These are phyloP conservation scores for Stropharia rugosoannulata DNA, from an alignment of 768 basidiomycete genomes.

Conservation along the genomic window DNA sequence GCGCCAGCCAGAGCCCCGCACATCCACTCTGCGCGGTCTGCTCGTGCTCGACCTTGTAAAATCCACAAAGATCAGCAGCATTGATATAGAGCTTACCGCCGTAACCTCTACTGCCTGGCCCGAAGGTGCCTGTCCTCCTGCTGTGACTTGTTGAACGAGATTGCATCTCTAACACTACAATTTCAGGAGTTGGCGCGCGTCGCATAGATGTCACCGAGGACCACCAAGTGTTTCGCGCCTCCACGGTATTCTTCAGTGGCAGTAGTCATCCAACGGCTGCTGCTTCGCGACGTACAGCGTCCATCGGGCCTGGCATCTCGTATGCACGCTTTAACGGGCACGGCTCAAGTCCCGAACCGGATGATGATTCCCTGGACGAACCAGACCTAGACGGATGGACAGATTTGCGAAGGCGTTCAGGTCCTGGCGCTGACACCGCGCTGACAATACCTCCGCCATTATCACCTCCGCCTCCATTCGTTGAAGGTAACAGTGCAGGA, in stretches of 20 bases:
- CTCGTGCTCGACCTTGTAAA: constrained; percentile 60
- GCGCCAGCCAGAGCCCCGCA: constrained; percentile 25
- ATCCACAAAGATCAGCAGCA: constrained; percentile 82
- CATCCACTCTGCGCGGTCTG: constrained; percentile 64
- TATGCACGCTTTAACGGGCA: constrained; percentile 14
- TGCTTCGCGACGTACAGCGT: constrained; percentile 29
- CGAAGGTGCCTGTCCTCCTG: constrained; percentile 59
- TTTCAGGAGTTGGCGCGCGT: constrained; percentile 62
- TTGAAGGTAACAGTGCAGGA: not conserved
- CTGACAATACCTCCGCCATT: not conserved
- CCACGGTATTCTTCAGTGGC: constrained; percentile 73
- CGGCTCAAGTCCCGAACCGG: constrained; percentile 19
- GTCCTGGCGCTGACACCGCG: not conserved
- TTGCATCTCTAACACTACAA: not conserved
- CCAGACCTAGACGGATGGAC: constrained; percentile 24
- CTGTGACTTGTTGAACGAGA: not conserved
- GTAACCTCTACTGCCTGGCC: constrained; percentile 75
- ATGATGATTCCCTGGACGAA: constrained; percentile 31
- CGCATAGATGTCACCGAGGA: constrained; percentile 79
- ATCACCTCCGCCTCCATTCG: no score
- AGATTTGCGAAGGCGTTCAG: not conserved
- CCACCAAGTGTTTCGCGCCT: constrained; percentile 69
- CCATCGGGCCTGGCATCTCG: constrained; percentile 48
- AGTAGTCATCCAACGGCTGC: constrained; percentile 26
- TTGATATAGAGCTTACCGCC: constrained; percentile 78